Conservation (phyloP, 805 yeast species). For the Kodamaea laetipori region DNA sequence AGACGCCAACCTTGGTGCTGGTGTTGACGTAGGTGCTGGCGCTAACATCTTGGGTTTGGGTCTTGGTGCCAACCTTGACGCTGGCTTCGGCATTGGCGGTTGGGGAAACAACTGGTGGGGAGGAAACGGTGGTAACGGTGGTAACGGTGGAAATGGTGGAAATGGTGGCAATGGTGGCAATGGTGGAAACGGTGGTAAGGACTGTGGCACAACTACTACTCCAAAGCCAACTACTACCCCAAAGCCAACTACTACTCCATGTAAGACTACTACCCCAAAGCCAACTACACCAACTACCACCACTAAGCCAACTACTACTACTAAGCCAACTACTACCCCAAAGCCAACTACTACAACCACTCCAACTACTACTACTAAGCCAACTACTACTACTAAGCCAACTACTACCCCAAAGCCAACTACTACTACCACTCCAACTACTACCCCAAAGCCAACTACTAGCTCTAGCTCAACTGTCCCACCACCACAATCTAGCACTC, state of each 20-base stretch:
- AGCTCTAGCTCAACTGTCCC: not conserved
- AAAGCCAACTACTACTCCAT: not conserved
- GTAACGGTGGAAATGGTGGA: slow-evolving; percentile 1
- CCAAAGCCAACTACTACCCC: not conserved
- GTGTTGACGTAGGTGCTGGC: not conserved
- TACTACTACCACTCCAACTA: not conserved
- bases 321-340: not conserved
- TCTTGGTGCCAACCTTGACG: slow-evolving; percentile 1
- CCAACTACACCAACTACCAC: not conserved
- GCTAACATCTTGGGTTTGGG: slow-evolving; percentile 4
- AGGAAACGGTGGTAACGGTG: slow-evolving; percentile 4
- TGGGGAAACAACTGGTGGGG: slow-evolving; percentile 2
- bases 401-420: not conserved
- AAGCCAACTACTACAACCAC: not conserved
- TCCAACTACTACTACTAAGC: not conserved
- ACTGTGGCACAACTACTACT: not conserved
- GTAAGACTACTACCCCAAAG: slow-evolving; percentile 2
- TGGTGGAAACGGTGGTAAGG: not conserved
- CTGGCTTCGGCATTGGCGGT: slow-evolving; percentile 5
- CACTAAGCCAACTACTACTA: not conserved
- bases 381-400: not conserved
- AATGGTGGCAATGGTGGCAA: slow-evolving; percentile 1
- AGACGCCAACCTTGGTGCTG: slow-evolving; percentile 1
- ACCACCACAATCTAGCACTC: not conserved
- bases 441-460: not conserved